phyloP scores from a whole-genome alignment of 495 filamentous ascomycete species.

The Aspergillus cavernicola region DNA sequence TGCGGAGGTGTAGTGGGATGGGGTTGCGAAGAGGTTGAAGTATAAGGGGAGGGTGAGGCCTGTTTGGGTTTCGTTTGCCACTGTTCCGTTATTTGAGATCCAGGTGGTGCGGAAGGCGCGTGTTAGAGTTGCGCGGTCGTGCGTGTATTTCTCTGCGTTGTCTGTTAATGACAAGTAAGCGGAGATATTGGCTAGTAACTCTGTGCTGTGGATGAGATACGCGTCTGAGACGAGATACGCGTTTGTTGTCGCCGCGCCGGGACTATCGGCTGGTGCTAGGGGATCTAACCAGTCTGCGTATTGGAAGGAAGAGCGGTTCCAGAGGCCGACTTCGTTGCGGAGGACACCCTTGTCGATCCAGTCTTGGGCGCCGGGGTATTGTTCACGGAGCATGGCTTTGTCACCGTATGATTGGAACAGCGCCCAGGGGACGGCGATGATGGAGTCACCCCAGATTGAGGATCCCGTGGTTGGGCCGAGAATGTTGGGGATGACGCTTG shows the following conservation, averaged over 20 bases:
- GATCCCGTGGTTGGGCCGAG: slow-evolving; percentile 24
- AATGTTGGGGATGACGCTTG: slow-evolving; percentile 41
- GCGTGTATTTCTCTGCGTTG: slow-evolving; percentile 5
- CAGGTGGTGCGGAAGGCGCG: slow-evolving; percentile 39
- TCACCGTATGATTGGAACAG: slow-evolving; percentile 46
- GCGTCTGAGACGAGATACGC: slow-evolving; percentile 46
- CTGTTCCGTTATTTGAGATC: slow-evolving; percentile 31
- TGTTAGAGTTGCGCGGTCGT: slow-evolving; percentile 24
- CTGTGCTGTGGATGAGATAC: slow-evolving; percentile 48
- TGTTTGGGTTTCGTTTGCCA: slow-evolving; percentile 49
- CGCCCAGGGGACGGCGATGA: slow-evolving; percentile 45
- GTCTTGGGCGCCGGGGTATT: slow-evolving; percentile 40
- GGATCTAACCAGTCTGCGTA: slow-evolving; percentile 55
- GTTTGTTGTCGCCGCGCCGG: slow-evolving; percentile 38
- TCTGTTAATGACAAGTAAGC: background rate
- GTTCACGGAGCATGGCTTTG: slow-evolving; percentile 31
- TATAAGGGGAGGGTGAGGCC: slow-evolving; percentile 39
- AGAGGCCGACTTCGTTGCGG: slow-evolving; percentile 34
- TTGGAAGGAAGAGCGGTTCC: slow-evolving; percentile 38
- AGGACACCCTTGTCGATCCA: slow-evolving; percentile 49
- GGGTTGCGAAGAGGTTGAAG: slow-evolving; percentile 36
- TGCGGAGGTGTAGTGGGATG: background rate
- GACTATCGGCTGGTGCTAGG: slow-evolving; percentile 36
- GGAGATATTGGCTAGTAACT: slow-evolving; percentile 19
- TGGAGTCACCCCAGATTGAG: slow-evolving; percentile 47